A percentile compares a stretch with the other conserved stretches of the same genome.
Evolutionary conservation across 176 grass and related monocot species (phyloP).

Genomic region (Coix lacrymajobi): DNA sequence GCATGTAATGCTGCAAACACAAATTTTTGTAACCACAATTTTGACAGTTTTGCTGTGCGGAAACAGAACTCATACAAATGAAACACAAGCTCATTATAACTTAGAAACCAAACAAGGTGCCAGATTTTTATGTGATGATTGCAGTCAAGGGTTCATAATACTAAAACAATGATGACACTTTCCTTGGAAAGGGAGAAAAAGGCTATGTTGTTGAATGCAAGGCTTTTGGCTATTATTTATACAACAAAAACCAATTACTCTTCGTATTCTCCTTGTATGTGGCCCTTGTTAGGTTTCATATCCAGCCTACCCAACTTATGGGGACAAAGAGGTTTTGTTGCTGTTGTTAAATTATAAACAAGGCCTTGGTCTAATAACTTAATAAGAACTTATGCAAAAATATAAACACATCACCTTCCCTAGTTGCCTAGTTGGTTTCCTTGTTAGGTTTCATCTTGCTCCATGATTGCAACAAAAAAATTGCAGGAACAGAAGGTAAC

Average conservation of each 20-base stretch:
- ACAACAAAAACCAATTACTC: not conserved
- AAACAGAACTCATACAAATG: not conserved
- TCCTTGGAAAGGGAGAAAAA: constrained; percentile 2
- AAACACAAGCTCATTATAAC: not conserved
- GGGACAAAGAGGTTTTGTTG: not conserved
- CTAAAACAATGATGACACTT: not conserved
- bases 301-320: not conserved
- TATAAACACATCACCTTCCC: not conserved
- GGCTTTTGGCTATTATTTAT: not conserved
- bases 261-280: not conserved
- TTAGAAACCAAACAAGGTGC: constrained; percentile 1
- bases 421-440: constrained; percentile 16
- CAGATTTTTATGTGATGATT: not conserved
- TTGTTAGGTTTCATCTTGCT: constrained; percentile 3
- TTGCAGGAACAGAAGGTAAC: not conserved
- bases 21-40: not conserved
- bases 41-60: not conserved
- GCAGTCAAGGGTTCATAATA: not conserved
- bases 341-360: not conserved
- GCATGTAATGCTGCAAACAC: not conserved
- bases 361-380: not conserved
- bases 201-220: not conserved
- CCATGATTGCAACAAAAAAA: constrained; percentile 16
- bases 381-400: not conserved
- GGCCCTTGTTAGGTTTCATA: not conserved